Evolutionary conservation across 257 asterid genomes (phyloP), one percentile per base, ranked within the genome.

Genomic region (Solanum megistacrolobum): DNA sequence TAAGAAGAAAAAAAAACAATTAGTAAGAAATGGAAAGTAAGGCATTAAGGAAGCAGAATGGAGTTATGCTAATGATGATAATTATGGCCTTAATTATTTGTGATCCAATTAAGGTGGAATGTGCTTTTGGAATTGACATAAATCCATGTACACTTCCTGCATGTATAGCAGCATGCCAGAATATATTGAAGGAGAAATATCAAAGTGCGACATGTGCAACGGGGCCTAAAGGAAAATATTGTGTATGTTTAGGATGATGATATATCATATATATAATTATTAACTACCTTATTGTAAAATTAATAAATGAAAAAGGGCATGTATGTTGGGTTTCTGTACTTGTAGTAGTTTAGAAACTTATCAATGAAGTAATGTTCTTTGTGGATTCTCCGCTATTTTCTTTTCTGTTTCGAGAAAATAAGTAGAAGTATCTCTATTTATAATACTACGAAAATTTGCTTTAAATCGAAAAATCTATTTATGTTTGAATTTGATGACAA

Each of bases 151-250:
- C 93, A 27, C 86, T 89, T 14, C 92, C 92, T 1, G 90, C 39
- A 35, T 94, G 96, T 86, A 55, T 87, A 58, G 93, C 91, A 74
- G 94, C 93, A 39, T 94, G 96, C 84, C 89, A 89, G 84, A 93
- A 85, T 38, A 87, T 88, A 46, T 83, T 93, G 92, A 83, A 71
- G 86, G 91, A 68, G 1, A 91, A 93, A 23, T 93, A 85, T 60
- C 91, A 27, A 1, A 88, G 93, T 87, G 94, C 95, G 23, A 89
- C 94, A 21, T 93, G 96, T 87, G 96, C 90, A 3, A 5, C 60
- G 3, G 94, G 94, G 3, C 90, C 93, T 58, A 92, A 76, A 52
- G 95, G 95, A 6, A 94, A 93, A 89, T 93, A 88, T n/a, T 93
- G 95, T 68, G 41, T 93, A 10, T 93, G 95, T 71, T 87, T 93